Evolutionary conservation across 23 red algal genomes (phyloP), one percentile per base, ranked within the genome.

Genomic region (Gracilaria gracilis): DNA sequence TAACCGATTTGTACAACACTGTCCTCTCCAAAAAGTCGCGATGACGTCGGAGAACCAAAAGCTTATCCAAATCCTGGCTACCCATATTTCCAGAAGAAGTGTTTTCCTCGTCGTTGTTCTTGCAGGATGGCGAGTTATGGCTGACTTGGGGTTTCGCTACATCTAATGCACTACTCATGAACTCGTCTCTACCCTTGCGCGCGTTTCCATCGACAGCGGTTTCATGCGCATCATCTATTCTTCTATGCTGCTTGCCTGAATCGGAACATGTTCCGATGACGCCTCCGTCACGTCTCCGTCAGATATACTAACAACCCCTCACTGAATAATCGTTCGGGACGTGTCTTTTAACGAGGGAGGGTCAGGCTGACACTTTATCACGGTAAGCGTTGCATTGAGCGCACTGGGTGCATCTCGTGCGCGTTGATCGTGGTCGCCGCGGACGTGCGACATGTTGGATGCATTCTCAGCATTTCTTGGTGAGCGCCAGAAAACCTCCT

Each of bases 1-100:
- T 72, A 4, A 89, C 85, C 16, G 71, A 79, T 27, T 80, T 79
- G 85, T 33, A 89, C 36, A 67, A 80, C 21, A 80, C 85, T 44
- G 38, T 77, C 12, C 82, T 48, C 34, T 86, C 61, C 42, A 86
- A 46, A 72, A 86, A 86, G 40, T 86, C 64, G 17, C 65, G 82
- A 67, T 86, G 82, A 17, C 46, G 58, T 4, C 85, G 67, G 3
- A 77, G 24, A 31, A 70, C 61, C 20, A 72, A 86, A 13, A 27
- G 61, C 37, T 67, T 61, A 36, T 86, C 82, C 37, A 34, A 58
- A 31, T 55, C 64, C 38, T 86, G 58, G 21, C 37, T 55, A 33
- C n/a, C 61, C 61, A 86, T 36, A 35, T 86, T 86, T 32, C 59
- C 65, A 27, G 82, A 86, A 9, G 82, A 86, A 14, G 82, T 86